Conservation (phyloP, 495 filamentous ascomycete species). For the Achaetomiella virescens region DNA sequence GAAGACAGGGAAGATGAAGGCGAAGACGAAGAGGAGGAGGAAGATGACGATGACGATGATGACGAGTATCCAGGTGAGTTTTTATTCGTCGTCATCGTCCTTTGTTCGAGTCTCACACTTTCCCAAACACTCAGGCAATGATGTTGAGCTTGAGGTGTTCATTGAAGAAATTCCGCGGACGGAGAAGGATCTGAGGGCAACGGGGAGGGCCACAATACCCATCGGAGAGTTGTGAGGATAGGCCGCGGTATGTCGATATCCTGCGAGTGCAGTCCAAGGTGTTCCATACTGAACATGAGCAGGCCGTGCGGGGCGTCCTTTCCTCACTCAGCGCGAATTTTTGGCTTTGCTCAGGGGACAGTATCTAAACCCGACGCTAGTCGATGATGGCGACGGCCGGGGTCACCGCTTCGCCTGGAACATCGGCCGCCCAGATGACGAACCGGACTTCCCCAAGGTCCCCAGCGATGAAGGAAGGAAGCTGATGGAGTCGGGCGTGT, state of each 20-base stretch:
- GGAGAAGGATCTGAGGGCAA: too few species aligned
- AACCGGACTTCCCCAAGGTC: conserved; percentile 59
- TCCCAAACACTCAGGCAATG: not conserved
- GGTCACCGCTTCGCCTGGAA: conserved; percentile 1
- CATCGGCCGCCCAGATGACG: conserved; percentile 31
- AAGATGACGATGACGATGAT: conserved; percentile 31
- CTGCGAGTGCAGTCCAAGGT: not conserved
- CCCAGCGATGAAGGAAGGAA: conserved; percentile 69
- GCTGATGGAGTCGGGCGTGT: conserved; percentile 73
- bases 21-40: conserved; percentile 31
- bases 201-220: conserved; percentile 11
- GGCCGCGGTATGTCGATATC: conserved; percentile 16
- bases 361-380: conserved; percentile 25
- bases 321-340: conserved; percentile 41
- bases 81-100: not conserved
- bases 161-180: conserved; percentile 18
- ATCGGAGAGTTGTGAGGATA: conserved; percentile 28
- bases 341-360: conserved; percentile 43
- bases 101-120: too few species aligned
- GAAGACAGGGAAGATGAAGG: conserved; percentile 24
- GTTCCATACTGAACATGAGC: conserved; percentile 13
- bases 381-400: conserved; percentile 30
- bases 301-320: conserved; percentile 22
- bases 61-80: conserved; percentile 37
- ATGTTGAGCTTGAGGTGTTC: conserved; percentile 29